Conservation (phyloP, 495 filamentous ascomycete genomes). For the Aspergillus mulundensis region DNA sequence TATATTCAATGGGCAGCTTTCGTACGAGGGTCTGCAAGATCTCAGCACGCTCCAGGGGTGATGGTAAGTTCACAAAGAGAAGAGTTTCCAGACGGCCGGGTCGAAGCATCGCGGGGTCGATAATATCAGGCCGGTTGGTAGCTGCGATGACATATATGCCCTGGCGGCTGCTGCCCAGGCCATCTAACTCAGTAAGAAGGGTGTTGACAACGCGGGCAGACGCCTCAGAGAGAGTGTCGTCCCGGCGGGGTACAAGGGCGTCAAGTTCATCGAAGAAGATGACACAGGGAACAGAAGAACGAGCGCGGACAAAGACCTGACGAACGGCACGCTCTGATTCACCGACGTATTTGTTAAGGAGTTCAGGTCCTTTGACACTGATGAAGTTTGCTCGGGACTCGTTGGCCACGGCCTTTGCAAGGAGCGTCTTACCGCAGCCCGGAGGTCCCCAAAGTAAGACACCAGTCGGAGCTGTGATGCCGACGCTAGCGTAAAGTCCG, state of each 20-base stretch:
- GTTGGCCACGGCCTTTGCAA: conserved; percentile 94
- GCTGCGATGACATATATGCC: conserved; percentile 95
- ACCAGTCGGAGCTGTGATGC: conserved; percentile 84
- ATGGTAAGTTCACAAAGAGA: conserved; percentile 86
- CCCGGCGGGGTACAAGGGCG: conserved; percentile 80
- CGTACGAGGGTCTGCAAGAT: conserved; percentile 76
- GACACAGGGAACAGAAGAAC: conserved; percentile 83
- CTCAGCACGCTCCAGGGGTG: conserved; percentile 71
- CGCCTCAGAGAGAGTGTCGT: conserved; percentile 75
- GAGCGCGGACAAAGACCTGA: conserved; percentile 85
- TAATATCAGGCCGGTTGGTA: conserved; percentile 93
- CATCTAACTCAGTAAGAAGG: conserved; percentile 93
- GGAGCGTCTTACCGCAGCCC: conserved; percentile 93
- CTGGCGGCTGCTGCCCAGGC: conserved; percentile 65
- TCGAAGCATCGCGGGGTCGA: conserved; percentile 91
- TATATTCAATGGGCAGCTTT: conserved; percentile 54
- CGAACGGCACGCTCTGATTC: conserved; percentile 91
- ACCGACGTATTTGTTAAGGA: conserved; percentile 93
- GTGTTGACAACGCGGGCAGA: conserved; percentile 92
- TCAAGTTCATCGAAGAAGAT: conserved; percentile 98
- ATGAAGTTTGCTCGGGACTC: conserved; percentile 97
- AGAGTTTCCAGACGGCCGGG: conserved; percentile 86
- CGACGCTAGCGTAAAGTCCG: conserved; percentile 71
- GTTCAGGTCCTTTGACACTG: conserved; percentile 90
- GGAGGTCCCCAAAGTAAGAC: conserved; percentile 96